These are phyloP conservation scores for Triangularia verruculosa DNA, from an alignment of 2,329 filamentous ascomycete species.

Conservation along the genomic window DNA sequence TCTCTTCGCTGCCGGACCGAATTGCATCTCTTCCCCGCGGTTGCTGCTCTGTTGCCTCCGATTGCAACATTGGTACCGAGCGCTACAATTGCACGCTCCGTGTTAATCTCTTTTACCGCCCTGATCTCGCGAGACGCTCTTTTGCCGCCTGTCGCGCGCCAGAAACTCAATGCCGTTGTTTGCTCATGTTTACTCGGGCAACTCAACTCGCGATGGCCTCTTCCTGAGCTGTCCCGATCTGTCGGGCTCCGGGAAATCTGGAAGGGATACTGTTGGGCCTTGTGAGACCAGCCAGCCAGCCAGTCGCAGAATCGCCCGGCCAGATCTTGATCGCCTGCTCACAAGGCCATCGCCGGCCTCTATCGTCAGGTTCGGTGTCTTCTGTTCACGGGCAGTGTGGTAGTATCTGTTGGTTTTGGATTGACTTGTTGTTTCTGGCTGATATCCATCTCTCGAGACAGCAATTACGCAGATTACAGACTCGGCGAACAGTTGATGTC, in stretches of 20 bases:
- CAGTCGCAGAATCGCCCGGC: conserved; percentile 25
- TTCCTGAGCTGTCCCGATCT: conserved; percentile 25
- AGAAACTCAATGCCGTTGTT: conserved; percentile 6
- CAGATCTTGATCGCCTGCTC: conserved; percentile 19
- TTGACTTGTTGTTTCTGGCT: neutral
- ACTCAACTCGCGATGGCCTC: conserved; percentile 3
- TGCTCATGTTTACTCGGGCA: conserved; percentile 2
- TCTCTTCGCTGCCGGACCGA: conserved; percentile 1
- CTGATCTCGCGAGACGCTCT: conserved; percentile 13
- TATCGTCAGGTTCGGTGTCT: neutral
- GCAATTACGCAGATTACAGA: neutral
- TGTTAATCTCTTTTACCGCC: conserved; percentile 22
- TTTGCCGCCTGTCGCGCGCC: conserved; percentile 16
- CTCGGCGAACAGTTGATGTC: neutral
- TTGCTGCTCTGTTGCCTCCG: neutral
- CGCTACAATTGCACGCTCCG: conserved; percentile 17
- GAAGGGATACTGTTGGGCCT: conserved; percentile 21
- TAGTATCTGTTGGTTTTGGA: conserved; percentile 9
- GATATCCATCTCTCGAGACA: neutral
- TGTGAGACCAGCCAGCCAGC: conserved; percentile 14
- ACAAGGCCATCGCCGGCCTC: conserved; percentile 13
- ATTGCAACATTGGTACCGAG: conserved; percentile 16
- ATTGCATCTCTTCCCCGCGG: neutral
- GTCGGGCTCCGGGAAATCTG: conserved; percentile 22
- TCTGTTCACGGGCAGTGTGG: conserved; percentile 10